phyloP scores from a whole-genome alignment of 1,139 yeast species.

The Candida albicans region DNA sequence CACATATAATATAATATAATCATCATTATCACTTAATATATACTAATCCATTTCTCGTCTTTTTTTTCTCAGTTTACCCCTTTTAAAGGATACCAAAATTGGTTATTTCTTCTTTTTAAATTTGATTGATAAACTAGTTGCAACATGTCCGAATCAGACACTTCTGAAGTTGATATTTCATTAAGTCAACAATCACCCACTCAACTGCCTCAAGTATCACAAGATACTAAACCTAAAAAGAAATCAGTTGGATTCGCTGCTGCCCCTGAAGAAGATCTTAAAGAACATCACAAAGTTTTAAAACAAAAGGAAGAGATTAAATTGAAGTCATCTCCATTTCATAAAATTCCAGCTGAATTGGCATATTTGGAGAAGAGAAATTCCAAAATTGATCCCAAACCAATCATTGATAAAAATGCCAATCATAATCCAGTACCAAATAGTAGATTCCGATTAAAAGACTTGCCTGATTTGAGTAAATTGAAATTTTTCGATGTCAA shows the following conservation, averaged over 20 bases:
- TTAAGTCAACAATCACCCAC: not conserved
- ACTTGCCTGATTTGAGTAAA: slow-evolving; percentile 24
- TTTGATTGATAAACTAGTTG: not conserved
- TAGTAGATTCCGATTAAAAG: slow-evolving; percentile 9
- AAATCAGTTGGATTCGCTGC: slow-evolving; percentile 46
- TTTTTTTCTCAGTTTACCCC: too few relatives aligned
- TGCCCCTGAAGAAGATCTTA: slow-evolving; percentile 38
- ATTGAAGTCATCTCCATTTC: slow-evolving; percentile 36
- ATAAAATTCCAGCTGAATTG: slow-evolving; percentile 46
- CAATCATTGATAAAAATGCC: slow-evolving; percentile 7
- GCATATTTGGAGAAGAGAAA: slow-evolving; percentile 33
- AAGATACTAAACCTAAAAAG: slow-evolving; percentile 16
- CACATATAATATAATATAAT: too few relatives aligned
- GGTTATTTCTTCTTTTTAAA: not conserved
- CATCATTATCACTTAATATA: too few relatives aligned
- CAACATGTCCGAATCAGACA: slow-evolving; percentile 1
- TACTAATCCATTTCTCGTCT: too few relatives aligned
- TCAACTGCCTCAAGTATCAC: slow-evolving; percentile 1
- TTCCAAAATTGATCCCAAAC: slow-evolving; percentile 14
- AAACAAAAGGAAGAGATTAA: slow-evolving; percentile 27
- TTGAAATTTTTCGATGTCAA: slow-evolving; percentile 38
- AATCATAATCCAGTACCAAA: slow-evolving; percentile 5
- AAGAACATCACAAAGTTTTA: slow-evolving; percentile 33
- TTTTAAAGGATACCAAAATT: too few relatives aligned
- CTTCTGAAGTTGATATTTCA: not conserved